A percentile compares a stretch with the other conserved stretches of the same genome.
Conservation (phyloP, 2,329 filamentous ascomycete genomes). For the Fusarium cyanostomum region DNA sequence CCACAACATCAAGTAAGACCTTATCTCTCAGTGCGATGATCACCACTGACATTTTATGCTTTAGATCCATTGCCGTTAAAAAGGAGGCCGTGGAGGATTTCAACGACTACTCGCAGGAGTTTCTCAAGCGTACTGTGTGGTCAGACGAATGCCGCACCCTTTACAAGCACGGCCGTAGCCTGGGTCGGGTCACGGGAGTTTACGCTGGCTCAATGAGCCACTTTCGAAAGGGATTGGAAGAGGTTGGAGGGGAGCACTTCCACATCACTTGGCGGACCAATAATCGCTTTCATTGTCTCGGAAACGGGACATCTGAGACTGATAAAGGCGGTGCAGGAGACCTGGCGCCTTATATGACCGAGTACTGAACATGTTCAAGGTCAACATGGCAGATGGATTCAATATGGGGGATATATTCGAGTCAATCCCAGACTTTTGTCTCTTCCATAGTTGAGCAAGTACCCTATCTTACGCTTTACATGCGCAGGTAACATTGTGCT, state of each 20-base stretch:
- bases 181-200: neutral
- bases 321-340: neutral
- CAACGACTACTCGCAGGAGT: neutral
- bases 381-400: too few species aligned
- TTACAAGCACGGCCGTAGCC: neutral
- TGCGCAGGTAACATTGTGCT: too few species aligned
- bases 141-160: neutral
- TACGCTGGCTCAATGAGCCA: slow-evolving; percentile 4
- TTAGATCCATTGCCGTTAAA: neutral
- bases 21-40: fast-evolving
- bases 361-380: too few species aligned
- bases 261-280: neutral
- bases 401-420: too few species aligned
- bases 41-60: neutral
- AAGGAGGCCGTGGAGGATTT: slow-evolving; percentile 3
- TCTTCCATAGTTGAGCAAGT: too few species aligned
- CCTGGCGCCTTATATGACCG: neutral
- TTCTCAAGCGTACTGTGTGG: neutral
- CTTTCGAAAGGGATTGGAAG: neutral
- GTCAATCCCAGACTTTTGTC: too few species aligned
- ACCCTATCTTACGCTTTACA: too few species aligned
- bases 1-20: neutral
- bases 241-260: slow-evolving; percentile 9
- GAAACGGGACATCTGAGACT: neutral
- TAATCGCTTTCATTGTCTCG: slow-evolving; percentile 10